These are phyloP conservation scores for Ascomycota sp. DNA, from an alignment of 2,329 filamentous ascomycete genomes.

Conservation along the genomic window DNA sequence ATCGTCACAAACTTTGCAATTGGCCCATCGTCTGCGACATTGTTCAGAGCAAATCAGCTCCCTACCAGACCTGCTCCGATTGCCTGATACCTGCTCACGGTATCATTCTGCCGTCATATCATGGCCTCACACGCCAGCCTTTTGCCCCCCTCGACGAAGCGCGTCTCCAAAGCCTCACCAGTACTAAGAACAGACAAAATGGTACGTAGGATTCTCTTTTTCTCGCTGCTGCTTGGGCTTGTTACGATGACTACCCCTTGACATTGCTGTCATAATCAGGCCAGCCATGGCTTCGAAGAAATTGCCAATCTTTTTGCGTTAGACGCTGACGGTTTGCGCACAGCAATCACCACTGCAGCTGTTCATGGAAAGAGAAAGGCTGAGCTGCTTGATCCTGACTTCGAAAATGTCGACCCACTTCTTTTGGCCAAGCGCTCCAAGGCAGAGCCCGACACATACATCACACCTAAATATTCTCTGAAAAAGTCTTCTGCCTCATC, in stretches of 20 bases:
- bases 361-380: conserved; percentile 31
- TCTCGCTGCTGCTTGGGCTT: background rate
- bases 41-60: background rate
- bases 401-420: conserved; percentile 38
- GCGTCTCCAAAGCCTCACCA: conserved; percentile 48
- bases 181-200: conserved; percentile 58
- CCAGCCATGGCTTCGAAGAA: too few species aligned
- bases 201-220: conserved; percentile 21
- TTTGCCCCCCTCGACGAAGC: conserved; percentile 50
- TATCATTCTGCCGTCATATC: background rate
- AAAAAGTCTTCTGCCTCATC: conserved; percentile 26
- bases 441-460: conserved; percentile 16
- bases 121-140: conserved; percentile 45
- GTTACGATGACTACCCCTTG: background rate
- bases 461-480: conserved; percentile 20
- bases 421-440: conserved; percentile 37
- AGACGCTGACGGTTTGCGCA: conserved; percentile 11
- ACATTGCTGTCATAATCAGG: background rate
- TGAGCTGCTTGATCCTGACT: conserved; percentile 26
- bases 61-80: background rate
- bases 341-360: conserved; percentile 15
- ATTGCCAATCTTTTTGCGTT: too few species aligned
- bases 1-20: background rate
- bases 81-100: background rate
- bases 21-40: background rate